These are phyloP conservation scores for Hygrophorus pudorinus DNA, from an alignment of 768 basidiomycete genomes.

Conservation along the genomic window DNA sequence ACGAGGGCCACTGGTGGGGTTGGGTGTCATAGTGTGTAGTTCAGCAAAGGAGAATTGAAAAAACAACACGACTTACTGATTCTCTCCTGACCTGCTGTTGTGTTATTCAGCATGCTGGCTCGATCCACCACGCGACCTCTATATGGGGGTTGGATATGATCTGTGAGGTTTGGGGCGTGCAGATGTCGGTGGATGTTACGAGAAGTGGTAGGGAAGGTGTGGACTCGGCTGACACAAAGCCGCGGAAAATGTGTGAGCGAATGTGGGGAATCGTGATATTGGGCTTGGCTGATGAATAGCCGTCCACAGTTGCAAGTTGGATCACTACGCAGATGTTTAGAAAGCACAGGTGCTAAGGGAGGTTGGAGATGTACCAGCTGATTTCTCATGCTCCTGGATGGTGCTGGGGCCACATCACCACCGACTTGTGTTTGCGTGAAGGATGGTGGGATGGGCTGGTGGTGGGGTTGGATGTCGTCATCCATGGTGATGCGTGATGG, in stretches of 20 bases:
- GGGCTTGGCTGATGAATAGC: slow-evolving; percentile 10
- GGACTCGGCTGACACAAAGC: slow-evolving; percentile 35
- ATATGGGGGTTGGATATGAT: slow-evolving; percentile 37
- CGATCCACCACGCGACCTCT: slow-evolving; percentile 71
- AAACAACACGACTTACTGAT: no score
- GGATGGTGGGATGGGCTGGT: no score
- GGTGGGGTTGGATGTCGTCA: no score
- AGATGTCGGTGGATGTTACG: slow-evolving; percentile 60
- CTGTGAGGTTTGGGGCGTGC: slow-evolving; percentile 58
- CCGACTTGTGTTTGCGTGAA: no score
- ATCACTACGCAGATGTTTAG: slow-evolving; percentile 11
- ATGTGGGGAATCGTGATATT: slow-evolving; percentile 40
- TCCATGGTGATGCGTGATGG: no score
- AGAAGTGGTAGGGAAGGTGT: slow-evolving; percentile 47
- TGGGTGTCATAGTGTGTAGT: no score
- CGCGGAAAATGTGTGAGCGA: slow-evolving; percentile 56
- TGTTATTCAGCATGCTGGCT: no score
- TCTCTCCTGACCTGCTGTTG: no score
- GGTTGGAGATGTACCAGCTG: slow-evolving; percentile 24
- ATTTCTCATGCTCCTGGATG: slow-evolving; percentile 27
- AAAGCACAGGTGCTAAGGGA: not conserved
- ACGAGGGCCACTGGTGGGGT: no score
- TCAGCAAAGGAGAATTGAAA: no score
- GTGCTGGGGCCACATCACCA: no score
- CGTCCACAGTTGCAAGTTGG: slow-evolving; percentile 47